These are phyloP conservation scores for Botrytis porri DNA, from an alignment of 2,329 filamentous ascomycete genomes.

Conservation along the genomic window DNA sequence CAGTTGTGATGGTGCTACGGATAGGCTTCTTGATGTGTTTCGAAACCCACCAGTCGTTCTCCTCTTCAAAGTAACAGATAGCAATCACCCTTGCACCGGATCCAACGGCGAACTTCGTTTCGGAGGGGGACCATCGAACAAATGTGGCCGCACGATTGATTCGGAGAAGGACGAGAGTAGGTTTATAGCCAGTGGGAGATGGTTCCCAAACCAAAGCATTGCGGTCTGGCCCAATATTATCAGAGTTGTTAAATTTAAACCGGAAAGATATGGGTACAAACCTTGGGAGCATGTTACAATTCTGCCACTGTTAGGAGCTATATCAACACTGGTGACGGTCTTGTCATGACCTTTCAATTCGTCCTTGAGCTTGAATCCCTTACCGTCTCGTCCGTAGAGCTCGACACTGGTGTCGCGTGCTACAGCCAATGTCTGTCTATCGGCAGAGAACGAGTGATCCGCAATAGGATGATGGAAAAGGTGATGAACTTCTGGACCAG, in stretches of 20 bases:
- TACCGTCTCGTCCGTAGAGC: constrained; percentile 74
- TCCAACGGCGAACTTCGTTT: constrained; percentile 96
- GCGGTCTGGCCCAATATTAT: constrained; percentile 60
- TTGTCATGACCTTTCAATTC: constrained; percentile 97
- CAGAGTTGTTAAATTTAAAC: neutral
- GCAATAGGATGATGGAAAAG: constrained; percentile 95
- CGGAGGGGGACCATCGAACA: constrained; percentile 93
- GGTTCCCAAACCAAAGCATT: constrained; percentile 99
- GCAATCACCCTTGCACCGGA: constrained; percentile 94
- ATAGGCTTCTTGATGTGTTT: constrained; percentile 99
- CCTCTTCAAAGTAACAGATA: constrained; percentile 97
- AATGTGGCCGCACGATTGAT: constrained; percentile 97
- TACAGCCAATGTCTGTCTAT: constrained; percentile 84
- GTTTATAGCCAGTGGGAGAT: constrained; percentile 89
- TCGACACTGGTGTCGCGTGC: constrained; percentile 87
- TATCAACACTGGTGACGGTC: constrained; percentile 92
- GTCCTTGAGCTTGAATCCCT: constrained; percentile 78
- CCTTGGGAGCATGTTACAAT: constrained; percentile 98
- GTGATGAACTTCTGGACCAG: constrained; percentile 86
- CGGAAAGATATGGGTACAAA: constrained; percentile 41
- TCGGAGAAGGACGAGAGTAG: constrained; percentile 90
- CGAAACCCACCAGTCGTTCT: constrained; percentile 99
- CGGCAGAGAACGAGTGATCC: constrained; percentile 96
- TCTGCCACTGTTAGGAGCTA: constrained; percentile 83
- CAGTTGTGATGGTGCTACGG: constrained; percentile 90